Conservation (phyloP, 768 basidiomycete species). For the Lentinula boryana region DNA sequence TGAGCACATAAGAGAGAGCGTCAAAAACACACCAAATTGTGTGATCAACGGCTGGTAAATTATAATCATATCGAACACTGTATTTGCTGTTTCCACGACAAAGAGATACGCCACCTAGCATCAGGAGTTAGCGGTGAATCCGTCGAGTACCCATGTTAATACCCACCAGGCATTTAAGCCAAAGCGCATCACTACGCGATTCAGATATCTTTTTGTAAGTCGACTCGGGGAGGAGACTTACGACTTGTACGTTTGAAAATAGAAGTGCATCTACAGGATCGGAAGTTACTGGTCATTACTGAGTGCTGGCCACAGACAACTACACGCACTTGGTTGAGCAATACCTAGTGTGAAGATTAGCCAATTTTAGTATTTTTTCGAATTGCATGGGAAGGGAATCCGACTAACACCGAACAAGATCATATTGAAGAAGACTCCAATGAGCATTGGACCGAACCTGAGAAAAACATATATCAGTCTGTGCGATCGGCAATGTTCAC, state of each 20-base stretch:
- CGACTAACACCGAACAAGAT: slow-evolving; percentile 3
- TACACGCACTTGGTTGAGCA: not conserved
- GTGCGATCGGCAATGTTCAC: not conserved
- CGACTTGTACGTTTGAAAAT: slow-evolving; percentile 4
- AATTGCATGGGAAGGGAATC: not conserved
- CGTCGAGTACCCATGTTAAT: not conserved
- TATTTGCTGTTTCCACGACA: slow-evolving; percentile 35
- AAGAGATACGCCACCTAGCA: slow-evolving; percentile 36
- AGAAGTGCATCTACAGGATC: not conserved
- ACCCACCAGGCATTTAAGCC: slow-evolving; percentile 35
- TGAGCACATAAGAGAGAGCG: not conserved
- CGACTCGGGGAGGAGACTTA: not conserved
- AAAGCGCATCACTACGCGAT: slow-evolving; percentile 29
- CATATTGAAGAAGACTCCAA: slow-evolving; percentile 3
- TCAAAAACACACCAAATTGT: slow-evolving; percentile 26
- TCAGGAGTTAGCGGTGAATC: not conserved
- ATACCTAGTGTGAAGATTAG: not conserved
- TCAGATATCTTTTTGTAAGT: not conserved
- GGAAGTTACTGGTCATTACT: not conserved
- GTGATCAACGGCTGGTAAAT: slow-evolving; percentile 41
- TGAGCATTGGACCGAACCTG: slow-evolving; percentile 7
- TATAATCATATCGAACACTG: slow-evolving; percentile 36
- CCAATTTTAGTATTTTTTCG: not conserved
- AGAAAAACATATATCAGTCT: not conserved
- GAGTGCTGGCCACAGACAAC: not conserved